phyloP scores from a whole-genome alignment of 2,329 filamentous ascomycete genomes.

The Colletotrichum destructivum region DNA sequence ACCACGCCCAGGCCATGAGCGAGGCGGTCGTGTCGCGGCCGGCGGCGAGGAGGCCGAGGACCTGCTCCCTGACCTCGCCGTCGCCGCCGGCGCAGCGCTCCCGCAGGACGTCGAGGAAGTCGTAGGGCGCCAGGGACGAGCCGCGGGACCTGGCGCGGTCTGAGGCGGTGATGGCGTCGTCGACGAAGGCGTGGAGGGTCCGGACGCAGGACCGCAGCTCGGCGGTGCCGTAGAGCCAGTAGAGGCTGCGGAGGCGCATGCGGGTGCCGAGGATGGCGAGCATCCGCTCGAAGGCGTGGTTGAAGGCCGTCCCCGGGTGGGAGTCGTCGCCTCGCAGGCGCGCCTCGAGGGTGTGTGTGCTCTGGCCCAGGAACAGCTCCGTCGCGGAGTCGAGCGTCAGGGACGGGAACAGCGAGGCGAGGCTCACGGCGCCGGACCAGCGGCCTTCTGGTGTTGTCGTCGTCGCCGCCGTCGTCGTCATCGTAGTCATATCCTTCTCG shows the following conservation, averaged over 20 bases:
- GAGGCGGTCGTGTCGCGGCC: slow-evolving; percentile 47
- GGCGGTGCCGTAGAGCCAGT: slow-evolving; percentile 26
- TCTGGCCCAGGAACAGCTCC: slow-evolving; percentile 33
- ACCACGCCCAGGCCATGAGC: slow-evolving; percentile 45
- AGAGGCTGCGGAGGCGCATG: slow-evolving; percentile 34
- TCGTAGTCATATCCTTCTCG: not conserved
- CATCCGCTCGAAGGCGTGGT: slow-evolving; percentile 33
- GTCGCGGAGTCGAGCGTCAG: slow-evolving; percentile 38
- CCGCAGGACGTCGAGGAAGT: slow-evolving; percentile 43
- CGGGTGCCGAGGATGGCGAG: slow-evolving; percentile 32
- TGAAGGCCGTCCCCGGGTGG: slow-evolving; percentile 31
- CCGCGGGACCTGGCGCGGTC: slow-evolving; percentile 4
- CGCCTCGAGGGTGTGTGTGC: slow-evolving; percentile 32
- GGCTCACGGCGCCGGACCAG: slow-evolving; percentile 21
- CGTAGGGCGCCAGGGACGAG: slow-evolving; percentile 32
- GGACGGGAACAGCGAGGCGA: slow-evolving; percentile 19
- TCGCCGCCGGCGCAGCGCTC: slow-evolving; percentile 30
- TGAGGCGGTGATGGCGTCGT: slow-evolving; percentile 41
- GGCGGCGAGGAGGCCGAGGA: slow-evolving; percentile 39
- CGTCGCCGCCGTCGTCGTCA: too few species aligned
- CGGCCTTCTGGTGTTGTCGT: not conserved
- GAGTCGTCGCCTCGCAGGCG: slow-evolving; percentile 16
- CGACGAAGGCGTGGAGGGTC: slow-evolving; percentile 35
- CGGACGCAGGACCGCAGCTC: slow-evolving; percentile 13
- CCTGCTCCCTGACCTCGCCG: slow-evolving; percentile 32